These are phyloP conservation scores for Eragrostis curvula DNA, from an alignment of 176 grass and related monocot genomes.

Conservation along the genomic window DNA sequence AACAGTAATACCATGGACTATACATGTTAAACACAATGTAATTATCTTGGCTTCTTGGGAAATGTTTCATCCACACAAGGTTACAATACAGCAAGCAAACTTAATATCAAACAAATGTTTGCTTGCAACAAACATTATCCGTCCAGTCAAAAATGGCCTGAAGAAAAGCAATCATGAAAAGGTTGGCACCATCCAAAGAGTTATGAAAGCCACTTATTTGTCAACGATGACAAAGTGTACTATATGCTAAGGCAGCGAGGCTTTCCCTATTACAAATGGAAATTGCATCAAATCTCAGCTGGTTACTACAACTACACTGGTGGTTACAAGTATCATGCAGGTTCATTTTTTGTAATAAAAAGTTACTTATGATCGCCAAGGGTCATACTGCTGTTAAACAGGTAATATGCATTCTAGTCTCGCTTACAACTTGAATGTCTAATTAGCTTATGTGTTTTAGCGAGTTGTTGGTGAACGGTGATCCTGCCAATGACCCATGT, in stretches of 20 bases:
- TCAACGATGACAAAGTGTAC: neutral
- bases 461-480: neutral
- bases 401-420: constrained; percentile 8
- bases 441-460: neutral
- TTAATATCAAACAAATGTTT: constrained; percentile 12
- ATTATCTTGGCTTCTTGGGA: neutral
- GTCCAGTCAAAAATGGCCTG: neutral
- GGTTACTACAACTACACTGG: neutral
- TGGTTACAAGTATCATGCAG: neutral
- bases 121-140: neutral
- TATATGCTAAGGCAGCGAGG: neutral
- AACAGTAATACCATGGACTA: too few species aligned
- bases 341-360: neutral
- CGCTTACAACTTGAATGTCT: neutral
- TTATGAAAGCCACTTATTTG: constrained; percentile 8
- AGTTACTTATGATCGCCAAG: neutral
- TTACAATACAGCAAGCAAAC: neutral
- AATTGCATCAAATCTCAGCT: neutral
- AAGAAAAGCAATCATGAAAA: neutral
- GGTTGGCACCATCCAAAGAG: neutral
- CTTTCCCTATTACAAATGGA: neutral
- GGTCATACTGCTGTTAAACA: neutral
- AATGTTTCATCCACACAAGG: neutral
- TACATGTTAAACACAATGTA: too few species aligned
- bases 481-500: neutral